phyloP scores from a whole-genome alignment of 2,329 filamentous ascomycete genomes.

The Juglanconis oblonga region DNA sequence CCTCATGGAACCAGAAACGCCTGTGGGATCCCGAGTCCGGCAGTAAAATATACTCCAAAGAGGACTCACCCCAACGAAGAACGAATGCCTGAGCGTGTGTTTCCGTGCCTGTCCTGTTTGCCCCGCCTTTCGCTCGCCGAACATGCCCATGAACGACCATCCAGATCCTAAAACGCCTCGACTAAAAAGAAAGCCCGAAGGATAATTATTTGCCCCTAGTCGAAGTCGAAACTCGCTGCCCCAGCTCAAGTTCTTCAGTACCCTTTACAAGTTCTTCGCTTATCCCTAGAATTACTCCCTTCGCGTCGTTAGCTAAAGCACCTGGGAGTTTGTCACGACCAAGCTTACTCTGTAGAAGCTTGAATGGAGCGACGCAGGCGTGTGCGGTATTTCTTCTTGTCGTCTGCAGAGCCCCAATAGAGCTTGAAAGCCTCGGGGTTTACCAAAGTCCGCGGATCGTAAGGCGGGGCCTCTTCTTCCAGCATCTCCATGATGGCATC shows the following conservation, averaged over 20 bases:
- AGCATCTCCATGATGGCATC: constrained; percentile 76
- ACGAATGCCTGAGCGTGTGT: neutral
- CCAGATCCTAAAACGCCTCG: constrained; percentile 7
- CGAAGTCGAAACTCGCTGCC: no score
- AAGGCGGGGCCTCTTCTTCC: constrained; percentile 85
- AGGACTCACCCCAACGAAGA: neutral
- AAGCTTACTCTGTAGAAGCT: constrained; percentile 57
- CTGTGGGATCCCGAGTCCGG: neutral
- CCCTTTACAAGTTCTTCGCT: neutral
- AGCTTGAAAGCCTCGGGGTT: constrained; percentile 82
- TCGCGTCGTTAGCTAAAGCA: neutral
- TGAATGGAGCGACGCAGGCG: constrained; percentile 76
- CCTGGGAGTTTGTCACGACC: neutral
- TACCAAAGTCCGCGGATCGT: constrained; percentile 85
- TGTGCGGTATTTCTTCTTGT: constrained; percentile 82
- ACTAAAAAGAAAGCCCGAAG: no score
- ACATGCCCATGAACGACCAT: constrained; percentile 4
- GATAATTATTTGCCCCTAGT: no score
- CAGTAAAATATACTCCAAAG: neutral
- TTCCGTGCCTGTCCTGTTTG: constrained; percentile 10
- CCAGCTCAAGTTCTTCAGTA: neutral
- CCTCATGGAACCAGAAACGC: constrained; percentile 19
- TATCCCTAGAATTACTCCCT: neutral
- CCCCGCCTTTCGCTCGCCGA: constrained; percentile 3
- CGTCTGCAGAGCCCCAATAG: constrained; percentile 77